Percentiles rank a stretch among this genome's conserved stretches.
These are phyloP conservation scores for Coemansia sp. DNA, from an alignment of 192 early-diverging fungal species.

Conservation along the genomic window DNA sequence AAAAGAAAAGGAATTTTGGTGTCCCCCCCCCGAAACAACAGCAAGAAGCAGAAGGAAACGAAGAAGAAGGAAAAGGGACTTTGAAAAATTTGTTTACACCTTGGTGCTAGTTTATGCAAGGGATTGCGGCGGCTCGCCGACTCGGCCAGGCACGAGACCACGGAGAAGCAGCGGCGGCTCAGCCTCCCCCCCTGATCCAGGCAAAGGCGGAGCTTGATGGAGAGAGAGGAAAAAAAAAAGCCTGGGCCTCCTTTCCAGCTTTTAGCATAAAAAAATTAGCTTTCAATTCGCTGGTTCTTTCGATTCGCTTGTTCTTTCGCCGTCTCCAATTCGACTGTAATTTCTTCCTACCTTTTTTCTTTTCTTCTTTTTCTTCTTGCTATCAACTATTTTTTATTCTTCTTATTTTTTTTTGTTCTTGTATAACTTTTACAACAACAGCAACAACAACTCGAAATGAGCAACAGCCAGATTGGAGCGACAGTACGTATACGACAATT, in stretches of 20 bases:
- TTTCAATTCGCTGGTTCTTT: too few species aligned
- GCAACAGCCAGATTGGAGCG: too few species aligned
- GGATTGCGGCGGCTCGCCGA: neutral
- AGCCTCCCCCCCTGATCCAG: slow-evolving; percentile 6
- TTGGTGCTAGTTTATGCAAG: too few species aligned
- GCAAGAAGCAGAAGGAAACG: neutral
- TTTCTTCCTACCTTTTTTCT: slow-evolving; percentile 2
- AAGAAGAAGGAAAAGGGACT: neutral
- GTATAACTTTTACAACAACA: too few species aligned
- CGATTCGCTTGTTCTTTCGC: neutral
- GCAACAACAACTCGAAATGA: too few species aligned
- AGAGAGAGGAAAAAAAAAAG: neutral
- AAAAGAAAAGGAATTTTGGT: neutral
- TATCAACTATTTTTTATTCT: too few species aligned
- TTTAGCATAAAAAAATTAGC: neutral
- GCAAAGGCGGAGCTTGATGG: too few species aligned
- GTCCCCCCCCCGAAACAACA: neutral
- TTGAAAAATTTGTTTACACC: neutral
- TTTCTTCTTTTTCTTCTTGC: too few species aligned
- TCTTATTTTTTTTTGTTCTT: too few species aligned
- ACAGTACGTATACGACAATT: too few species aligned
- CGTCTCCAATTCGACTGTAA: too few species aligned
- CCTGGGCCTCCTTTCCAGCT: neutral
- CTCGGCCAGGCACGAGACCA: neutral
- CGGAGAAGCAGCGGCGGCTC: neutral